These are phyloP conservation scores for Aureobasidium mangrovei DNA, from an alignment of 2,329 filamentous ascomycete genomes.

Conservation along the genomic window DNA sequence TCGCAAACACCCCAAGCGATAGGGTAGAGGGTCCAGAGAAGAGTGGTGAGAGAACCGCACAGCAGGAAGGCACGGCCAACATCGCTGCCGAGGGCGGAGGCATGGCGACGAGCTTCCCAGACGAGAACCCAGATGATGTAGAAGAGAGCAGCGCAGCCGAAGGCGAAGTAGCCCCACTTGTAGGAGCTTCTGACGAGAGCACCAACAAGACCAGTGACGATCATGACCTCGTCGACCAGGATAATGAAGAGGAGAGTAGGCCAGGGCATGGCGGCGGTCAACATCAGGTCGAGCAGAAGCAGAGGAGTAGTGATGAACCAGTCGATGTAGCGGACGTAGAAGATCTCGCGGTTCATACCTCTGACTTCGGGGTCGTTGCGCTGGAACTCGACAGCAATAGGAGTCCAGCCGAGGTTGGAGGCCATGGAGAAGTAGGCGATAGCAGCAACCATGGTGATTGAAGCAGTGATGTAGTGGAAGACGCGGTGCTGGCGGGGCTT, in stretches of 20 bases:
- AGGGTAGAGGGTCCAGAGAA: constrained; percentile 58
- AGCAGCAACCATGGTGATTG: constrained; percentile 49
- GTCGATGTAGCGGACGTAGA: constrained; percentile 59
- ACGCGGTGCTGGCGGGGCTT: constrained; percentile 49
- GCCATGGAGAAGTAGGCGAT: constrained; percentile 61
- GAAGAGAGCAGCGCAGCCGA: constrained; percentile 45
- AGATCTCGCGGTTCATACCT: constrained; percentile 52
- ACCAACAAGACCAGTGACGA: constrained; percentile 57
- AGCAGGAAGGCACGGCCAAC: constrained; percentile 46
- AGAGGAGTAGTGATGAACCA: constrained; percentile 58
- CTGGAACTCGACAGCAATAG: constrained; percentile 53
- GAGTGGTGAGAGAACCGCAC: constrained; percentile 50
- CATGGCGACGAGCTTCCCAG: constrained; percentile 48
- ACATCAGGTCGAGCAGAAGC: constrained; percentile 52
- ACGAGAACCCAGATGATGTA: constrained; percentile 54
- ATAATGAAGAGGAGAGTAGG: constrained; percentile 55
- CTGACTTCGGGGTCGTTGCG: constrained; percentile 36
- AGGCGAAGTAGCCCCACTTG: constrained; percentile 60
- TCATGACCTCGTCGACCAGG: constrained; percentile 57
- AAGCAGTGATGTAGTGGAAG: constrained; percentile 57
- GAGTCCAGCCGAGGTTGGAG: constrained; percentile 55
- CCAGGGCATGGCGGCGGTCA: constrained; percentile 57
- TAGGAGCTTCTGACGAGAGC: constrained; percentile 53
- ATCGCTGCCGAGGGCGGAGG: constrained; percentile 44
- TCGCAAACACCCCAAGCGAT: constrained; percentile 56